A percentile compares a stretch with the other conserved stretches of the same genome.
phyloP scores from a whole-genome alignment of 371 early-diverging fungal species.

The Actinomucor elegans region DNA sequence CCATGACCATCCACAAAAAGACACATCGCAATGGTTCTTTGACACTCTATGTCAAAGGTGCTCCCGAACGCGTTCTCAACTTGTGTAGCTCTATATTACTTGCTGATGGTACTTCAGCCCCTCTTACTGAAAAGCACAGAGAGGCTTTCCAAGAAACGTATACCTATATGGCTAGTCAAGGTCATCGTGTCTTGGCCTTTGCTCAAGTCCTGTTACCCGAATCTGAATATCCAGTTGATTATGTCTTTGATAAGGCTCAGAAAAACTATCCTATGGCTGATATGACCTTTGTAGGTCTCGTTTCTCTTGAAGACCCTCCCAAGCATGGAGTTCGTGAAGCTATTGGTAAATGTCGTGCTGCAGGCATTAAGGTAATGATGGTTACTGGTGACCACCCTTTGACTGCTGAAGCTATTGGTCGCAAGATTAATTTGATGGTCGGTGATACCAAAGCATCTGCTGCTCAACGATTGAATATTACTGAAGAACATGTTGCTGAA shows the following conservation, averaged over 20 bases:
- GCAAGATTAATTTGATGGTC: constrained; percentile 90
- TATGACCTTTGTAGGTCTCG: constrained; percentile 84
- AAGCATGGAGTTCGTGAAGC: constrained; percentile 97
- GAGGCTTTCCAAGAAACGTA: constrained; percentile 72
- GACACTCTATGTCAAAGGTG: constrained; percentile 89
- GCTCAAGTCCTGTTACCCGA: constrained; percentile 72
- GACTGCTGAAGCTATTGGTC: constrained; percentile 83
- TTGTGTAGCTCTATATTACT: constrained; percentile 72
- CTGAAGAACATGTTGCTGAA: constrained; percentile 66
- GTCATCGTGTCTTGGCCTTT: constrained; percentile 94
- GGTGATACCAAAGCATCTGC: constrained; percentile 82
- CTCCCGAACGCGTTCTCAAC: constrained; percentile 88
- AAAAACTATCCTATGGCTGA: constrained; percentile 73
- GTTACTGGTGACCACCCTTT: constrained; percentile 96
- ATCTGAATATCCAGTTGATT: constrained; percentile 66
- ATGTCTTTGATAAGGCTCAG: constrained; percentile 69
- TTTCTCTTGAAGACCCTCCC: constrained; percentile 92
- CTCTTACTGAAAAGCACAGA: constrained; percentile 62
- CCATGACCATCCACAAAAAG: constrained; percentile 80
- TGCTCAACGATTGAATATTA: constrained; percentile 63
- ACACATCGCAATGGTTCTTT: constrained; percentile 66
- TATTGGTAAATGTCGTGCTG: constrained; percentile 87
- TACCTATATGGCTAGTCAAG: constrained; percentile 83
- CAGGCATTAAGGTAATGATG: constrained; percentile 95
- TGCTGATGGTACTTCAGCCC: constrained; percentile 20